Percentiles rank a stretch among this genome's conserved stretches.
phyloP scores from a whole-genome alignment of 2,329 filamentous ascomycete genomes.

The Microsporum audouinii region DNA sequence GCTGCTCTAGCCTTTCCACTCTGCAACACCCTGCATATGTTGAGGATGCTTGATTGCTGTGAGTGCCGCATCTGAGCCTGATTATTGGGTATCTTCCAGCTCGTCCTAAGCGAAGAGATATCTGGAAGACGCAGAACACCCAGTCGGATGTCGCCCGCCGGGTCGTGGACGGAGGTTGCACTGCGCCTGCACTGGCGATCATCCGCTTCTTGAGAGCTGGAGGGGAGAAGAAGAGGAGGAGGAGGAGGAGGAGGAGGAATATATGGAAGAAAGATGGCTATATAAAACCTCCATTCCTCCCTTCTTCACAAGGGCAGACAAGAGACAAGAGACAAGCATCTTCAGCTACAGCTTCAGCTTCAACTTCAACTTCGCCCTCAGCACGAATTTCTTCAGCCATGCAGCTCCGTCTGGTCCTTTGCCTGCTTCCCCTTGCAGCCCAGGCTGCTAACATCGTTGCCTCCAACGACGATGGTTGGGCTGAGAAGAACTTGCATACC shows the following conservation, averaged over 20 bases:
- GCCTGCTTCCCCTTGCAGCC: not conserved
- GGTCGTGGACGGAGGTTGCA: not conserved
- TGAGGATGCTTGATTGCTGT: not conserved
- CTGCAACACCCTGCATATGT: not conserved
- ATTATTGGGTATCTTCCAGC: not conserved
- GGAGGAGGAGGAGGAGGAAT: not conserved
- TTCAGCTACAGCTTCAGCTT: not conserved
- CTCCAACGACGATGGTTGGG: not conserved
- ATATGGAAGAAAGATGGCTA: not conserved
- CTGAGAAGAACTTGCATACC: not conserved
- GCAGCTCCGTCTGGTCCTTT: not conserved
- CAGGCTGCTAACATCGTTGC: not conserved
- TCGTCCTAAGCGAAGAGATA: not conserved
- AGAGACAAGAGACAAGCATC: not conserved
- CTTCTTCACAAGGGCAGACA: not conserved
- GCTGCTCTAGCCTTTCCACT: not conserved
- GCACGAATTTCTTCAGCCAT: not conserved
- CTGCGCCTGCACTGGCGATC: not conserved
- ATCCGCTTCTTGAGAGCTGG: not conserved
- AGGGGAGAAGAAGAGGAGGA: not conserved
- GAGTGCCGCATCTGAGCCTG: not conserved
- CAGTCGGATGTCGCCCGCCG: not conserved
- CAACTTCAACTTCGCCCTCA: not conserved
- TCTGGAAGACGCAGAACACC: not conserved
- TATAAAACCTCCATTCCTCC: not conserved